Evolutionary conservation across 2,329 filamentous ascomycete genomes (phyloP).

Genomic region (Biscogniauxia marginata): DNA sequence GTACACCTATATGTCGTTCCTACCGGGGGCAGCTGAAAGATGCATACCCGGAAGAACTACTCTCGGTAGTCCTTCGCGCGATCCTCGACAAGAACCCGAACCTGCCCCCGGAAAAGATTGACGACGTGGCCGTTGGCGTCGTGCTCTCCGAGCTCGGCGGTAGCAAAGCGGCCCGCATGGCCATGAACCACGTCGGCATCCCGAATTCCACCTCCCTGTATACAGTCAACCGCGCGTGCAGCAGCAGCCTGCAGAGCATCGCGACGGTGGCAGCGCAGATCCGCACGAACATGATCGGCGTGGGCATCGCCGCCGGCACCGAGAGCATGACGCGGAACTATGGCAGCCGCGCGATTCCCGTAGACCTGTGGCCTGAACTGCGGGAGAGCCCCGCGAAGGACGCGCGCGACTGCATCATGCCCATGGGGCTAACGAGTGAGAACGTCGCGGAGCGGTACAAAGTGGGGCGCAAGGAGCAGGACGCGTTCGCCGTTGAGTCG

Average conservation of each 20-base stretch:
- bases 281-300: conserved; percentile 67
- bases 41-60: conserved; percentile 86
- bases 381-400: conserved; percentile 63
- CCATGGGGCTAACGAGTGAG: conserved; percentile 88
- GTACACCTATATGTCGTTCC: conserved; percentile 81
- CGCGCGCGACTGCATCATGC: conserved; percentile 85
- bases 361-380: conserved; percentile 74
- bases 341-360: conserved; percentile 78
- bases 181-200: conserved; percentile 79
- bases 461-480: conserved; percentile 73
- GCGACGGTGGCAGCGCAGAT: conserved; percentile 74
- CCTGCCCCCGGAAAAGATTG: conserved; percentile 65
- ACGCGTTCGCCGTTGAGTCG: conserved; percentile 73
- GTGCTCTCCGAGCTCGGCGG: conserved; percentile 90
- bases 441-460: conserved; percentile 80
- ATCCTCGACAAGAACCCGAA: conserved; percentile 71
- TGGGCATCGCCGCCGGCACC: conserved; percentile 84
- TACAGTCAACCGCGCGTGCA: conserved; percentile 87
- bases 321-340: conserved; percentile 97
- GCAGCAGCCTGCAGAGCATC: conserved; percentile 74
- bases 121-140: conserved; percentile 84
- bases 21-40: conserved; percentile 84
- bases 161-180: conserved; percentile 88
- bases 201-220: conserved; percentile 71
- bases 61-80: conserved; percentile 64